Conservation (phyloP, 176 grass and related monocot species). For the Alopecurus myosuroides region DNA sequence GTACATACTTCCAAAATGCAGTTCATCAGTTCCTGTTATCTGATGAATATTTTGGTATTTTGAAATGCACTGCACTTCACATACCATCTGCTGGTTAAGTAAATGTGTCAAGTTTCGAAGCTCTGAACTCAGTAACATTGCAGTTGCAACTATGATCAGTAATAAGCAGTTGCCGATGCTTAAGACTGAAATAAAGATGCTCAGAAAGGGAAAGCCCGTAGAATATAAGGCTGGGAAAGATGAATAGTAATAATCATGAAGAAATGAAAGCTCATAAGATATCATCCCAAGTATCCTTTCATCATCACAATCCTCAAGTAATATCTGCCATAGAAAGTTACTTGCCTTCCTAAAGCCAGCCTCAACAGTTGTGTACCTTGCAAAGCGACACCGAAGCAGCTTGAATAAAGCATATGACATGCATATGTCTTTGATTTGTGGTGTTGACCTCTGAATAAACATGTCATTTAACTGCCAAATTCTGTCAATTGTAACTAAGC, state of each 20-base stretch:
- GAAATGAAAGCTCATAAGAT: neutral
- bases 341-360: neutral
- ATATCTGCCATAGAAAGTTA: neutral
- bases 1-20: neutral
- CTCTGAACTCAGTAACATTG: too few relatives aligned
- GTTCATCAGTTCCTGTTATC: neutral
- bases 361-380: neutral
- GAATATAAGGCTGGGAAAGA: neutral
- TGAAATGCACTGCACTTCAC: neutral
- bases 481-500: neutral
- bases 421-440: neutral
- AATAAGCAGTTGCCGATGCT: neutral
- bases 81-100: too few relatives aligned
- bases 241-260: slow-evolving; percentile 22
- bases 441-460: neutral
- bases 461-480: neutral
- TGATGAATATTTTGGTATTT: neutral
- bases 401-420: slow-evolving; percentile 24
- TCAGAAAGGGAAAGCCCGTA: neutral
- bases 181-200: neutral
- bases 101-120: too few relatives aligned
- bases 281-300: neutral
- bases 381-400: slow-evolving; percentile 2
- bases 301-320: neutral
- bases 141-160: too few relatives aligned